Base-by-base conservation (phyloP, 352 stramenopile species). In the Globisporangium recalcitrans region DNA sequence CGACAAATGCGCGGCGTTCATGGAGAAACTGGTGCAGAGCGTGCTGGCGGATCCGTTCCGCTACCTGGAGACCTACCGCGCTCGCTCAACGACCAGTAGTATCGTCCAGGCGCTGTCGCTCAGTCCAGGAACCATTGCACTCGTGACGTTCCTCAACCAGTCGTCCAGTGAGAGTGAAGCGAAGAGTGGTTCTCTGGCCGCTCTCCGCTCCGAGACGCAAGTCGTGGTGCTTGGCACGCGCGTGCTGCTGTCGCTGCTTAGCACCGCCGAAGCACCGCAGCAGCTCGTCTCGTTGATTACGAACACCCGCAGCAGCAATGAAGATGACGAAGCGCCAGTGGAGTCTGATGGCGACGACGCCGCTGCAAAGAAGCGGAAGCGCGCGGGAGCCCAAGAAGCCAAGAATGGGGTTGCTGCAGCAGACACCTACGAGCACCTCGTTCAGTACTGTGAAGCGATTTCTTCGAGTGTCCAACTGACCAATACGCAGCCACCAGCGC, bases 21-120 rank as follows among this genome's bases (percentile, higher is more conserved):
- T 71, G 6, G 79, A 90, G 29, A 44, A 67, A 29, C 52, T 90
- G 6, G 60, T 76, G 29, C 73, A 78, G 52, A 62, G 53, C 29
- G 77, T 84, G 29, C 66, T 79, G 47, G 58, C 64, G 7, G 77
- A 90, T 53, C 77, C 78, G 11, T 78, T 88, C 29, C 42, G 69
- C 48, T 88, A 77, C 62, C 52, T 85, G 21, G 61, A 69, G 27
- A 64, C 29, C 49, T 80, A 58, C 64, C 68, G 21, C 52, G 52
- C 51, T 59, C 64, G 44, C 22, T 61, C 69, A 19, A 16, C 13
- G 11, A 22, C 1, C 16, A 46, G 16, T 13, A 64, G 11, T 16
- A 46, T 7, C 24, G n/a, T 26, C 58, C 24, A 14, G 21, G 21
- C 64, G 52, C 34, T 80, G 56, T 36, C 49, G 67, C 32, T 67